phyloP scores from a whole-genome alignment of 176 grass and related monocot genomes.

The Oryza longistaminata region DNA sequence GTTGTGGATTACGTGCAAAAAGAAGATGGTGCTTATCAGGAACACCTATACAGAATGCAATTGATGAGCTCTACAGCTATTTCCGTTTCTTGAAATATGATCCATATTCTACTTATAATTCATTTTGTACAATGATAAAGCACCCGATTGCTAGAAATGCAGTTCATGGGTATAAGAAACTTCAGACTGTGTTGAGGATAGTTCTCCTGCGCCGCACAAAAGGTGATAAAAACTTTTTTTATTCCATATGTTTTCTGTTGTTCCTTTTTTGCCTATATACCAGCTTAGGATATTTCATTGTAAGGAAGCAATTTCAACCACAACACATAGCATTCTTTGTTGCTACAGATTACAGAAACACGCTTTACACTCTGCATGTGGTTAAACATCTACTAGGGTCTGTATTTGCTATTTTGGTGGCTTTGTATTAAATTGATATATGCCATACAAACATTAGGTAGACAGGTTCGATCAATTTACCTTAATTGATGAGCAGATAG shows the following conservation, averaged over 20 bases:
- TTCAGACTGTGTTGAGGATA: slow-evolving; percentile 82
- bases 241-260: slow-evolving; percentile 10
- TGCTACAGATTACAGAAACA: slow-evolving; percentile 18
- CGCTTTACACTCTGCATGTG: slow-evolving; percentile 9
- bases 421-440: slow-evolving; percentile 12
- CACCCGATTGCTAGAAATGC: slow-evolving; percentile 84
- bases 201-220: slow-evolving; percentile 92
- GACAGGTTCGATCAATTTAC: neutral
- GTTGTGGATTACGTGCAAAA: slow-evolving; percentile 92
- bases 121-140: slow-evolving; percentile 87
- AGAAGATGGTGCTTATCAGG: slow-evolving; percentile 98
- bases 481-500: neutral
- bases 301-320: slow-evolving; percentile 19
- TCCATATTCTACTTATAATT: slow-evolving; percentile 74
- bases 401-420: neutral
- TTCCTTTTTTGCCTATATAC: neutral
- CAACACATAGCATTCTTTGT: neutral
- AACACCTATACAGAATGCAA: slow-evolving; percentile 97
- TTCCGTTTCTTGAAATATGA: slow-evolving; percentile 98
- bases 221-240: slow-evolving; percentile 53
- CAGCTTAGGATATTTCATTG: slow-evolving; percentile 7
- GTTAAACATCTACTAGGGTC: slow-evolving; percentile 3
- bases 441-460: neutral
- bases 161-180: slow-evolving; percentile 80
- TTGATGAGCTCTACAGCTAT: slow-evolving; percentile 95